Evolutionary conservation across 345 rosid species (phyloP).

Genomic region (Citrus glauca): DNA sequence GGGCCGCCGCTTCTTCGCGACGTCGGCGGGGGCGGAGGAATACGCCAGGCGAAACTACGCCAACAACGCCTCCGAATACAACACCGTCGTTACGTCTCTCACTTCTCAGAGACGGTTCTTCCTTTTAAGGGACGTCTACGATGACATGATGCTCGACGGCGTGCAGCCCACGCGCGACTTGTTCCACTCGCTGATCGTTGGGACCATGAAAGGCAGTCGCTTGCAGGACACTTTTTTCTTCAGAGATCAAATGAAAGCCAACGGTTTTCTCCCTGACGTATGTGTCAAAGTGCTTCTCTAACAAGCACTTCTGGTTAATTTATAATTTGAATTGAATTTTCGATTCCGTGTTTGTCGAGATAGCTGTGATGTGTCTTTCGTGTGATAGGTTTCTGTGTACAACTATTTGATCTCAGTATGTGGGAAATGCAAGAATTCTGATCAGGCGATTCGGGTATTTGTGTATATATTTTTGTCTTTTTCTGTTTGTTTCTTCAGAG

Average conservation of each 20-base stretch:
- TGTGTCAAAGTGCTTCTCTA: slow-evolving; percentile 5
- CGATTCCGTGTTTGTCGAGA: neutral
- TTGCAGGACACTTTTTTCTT: slow-evolving; percentile 81
- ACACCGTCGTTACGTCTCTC: slow-evolving; percentile 62
- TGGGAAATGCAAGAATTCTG: slow-evolving; percentile 83
- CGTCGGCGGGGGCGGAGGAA: slow-evolving; percentile 44
- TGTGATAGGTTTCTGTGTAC: slow-evolving; percentile 67
- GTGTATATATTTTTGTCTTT: neutral
- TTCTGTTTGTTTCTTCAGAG: neutral
- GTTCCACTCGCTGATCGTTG: slow-evolving; percentile 73
- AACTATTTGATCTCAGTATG: slow-evolving; percentile 82
- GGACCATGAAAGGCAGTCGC: slow-evolving; percentile 86
- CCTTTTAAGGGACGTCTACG: slow-evolving; percentile 78
- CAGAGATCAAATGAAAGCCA: slow-evolving; percentile 80
- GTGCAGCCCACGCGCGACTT: slow-evolving; percentile 78
- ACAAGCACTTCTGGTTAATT: neutral
- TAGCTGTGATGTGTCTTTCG: neutral
- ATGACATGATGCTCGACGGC: slow-evolving; percentile 92
- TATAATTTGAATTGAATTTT: neutral
- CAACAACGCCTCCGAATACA: slow-evolving; percentile 65
- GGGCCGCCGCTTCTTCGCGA: slow-evolving; percentile 49
- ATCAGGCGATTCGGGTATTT: slow-evolving; percentile 63
- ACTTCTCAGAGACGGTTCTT: slow-evolving; percentile 56
- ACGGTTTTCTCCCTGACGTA: slow-evolving; percentile 94
- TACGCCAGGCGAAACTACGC: slow-evolving; percentile 75